Base-by-base conservation (phyloP, 139 green algal species). In the Chlorella sp. region DNA sequence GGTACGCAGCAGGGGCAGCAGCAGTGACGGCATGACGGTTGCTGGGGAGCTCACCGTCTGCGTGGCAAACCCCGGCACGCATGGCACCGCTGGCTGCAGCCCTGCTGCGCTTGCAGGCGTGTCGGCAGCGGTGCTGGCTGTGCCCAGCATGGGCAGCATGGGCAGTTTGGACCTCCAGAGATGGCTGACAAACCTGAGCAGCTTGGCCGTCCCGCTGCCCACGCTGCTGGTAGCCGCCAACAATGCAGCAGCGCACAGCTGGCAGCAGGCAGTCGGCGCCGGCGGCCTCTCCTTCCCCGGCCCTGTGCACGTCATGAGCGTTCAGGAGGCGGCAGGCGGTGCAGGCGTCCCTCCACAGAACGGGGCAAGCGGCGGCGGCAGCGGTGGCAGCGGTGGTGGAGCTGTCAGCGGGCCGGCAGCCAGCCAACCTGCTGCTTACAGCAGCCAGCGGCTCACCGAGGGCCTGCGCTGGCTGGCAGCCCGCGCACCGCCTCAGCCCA, bases 391-490 rank as follows among this genome's bases (percentile, higher is more conserved):
- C 42, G 26, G 48, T n/a, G 42, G 48, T 57, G 48, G 48, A 57
- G 48, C 48, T 14, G 39, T 34, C 60, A 36, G 86, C 61, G 21
- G 39, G 34, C 42, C 68, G 60, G 30, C 24, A 30, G 34, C 0
- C 18, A 21, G 26, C 36, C 21, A 26, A 53, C 48, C 71, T 24
- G 37, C 48, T 26, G 36, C 60, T 1, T 91, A 69, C 77, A 77
- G n/a, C 39, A 53, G 26, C n/a, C 85, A 83, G 34, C 66, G 60
- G 32, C 85, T 92, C 1, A 5, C 83, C 11, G 48, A 92, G 37
- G 89, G 89, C 22, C 28, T 92, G 64, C 61, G 73, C 32, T 92
- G 89, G 89, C 83, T 92, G 69, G 89, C 83, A 21, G 83, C 83
- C 3, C 48, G 79, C 28, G 34, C 83, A 1, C 89, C 89, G 36